These are phyloP conservation scores for Cutaneotrichosporon cyanovorans DNA, from an alignment of 1,284 basidiomycete species.

Conservation along the genomic window DNA sequence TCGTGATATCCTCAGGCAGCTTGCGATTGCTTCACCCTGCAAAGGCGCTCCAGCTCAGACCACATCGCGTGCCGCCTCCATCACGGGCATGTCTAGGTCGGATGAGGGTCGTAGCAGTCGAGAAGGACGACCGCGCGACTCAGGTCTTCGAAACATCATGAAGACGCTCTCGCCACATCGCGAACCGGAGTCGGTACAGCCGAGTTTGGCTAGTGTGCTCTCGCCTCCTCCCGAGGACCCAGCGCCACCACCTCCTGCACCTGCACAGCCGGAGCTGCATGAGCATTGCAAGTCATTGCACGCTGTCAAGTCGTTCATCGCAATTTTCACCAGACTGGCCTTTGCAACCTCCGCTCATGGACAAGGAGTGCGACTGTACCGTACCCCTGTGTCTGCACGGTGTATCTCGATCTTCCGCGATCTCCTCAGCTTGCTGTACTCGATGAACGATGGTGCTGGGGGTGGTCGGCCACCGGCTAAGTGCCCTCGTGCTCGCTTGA, in stretches of 20 bases:
- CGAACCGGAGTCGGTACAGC: not conserved
- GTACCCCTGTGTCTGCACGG: slow-evolving; percentile 45
- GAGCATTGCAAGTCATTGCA: slow-evolving; percentile 38
- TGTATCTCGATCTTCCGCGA: slow-evolving; percentile 48
- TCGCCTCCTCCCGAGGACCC: slow-evolving; percentile 4
- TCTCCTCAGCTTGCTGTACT: slow-evolving; percentile 46
- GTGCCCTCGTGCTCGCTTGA: slow-evolving; percentile 60
- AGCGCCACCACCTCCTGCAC: not conserved
- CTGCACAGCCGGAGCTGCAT: slow-evolving; percentile 15
- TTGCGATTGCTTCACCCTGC: slow-evolving; percentile 37
- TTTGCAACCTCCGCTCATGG: slow-evolving; percentile 36
- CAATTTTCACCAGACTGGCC: slow-evolving; percentile 48
- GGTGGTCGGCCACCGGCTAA: slow-evolving; percentile 32
- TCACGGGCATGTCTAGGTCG: not conserved
- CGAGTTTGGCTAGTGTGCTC: slow-evolving; percentile 1
- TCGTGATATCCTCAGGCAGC: slow-evolving; percentile 34
- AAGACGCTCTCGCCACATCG: slow-evolving; percentile 28
- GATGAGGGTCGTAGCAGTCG: not conserved
- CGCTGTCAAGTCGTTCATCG: slow-evolving; percentile 46
- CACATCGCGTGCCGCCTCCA: not conserved
- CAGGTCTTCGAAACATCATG: slow-evolving; percentile 29
- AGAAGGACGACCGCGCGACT: slow-evolving; percentile 5
- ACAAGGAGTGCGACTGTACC: slow-evolving; percentile 24
- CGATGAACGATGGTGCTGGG: slow-evolving; percentile 21
- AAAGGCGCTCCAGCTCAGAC: not conserved